These are phyloP conservation scores for Eucalyptus pauciflora DNA, from an alignment of 345 rosid genomes.

Conservation along the genomic window DNA sequence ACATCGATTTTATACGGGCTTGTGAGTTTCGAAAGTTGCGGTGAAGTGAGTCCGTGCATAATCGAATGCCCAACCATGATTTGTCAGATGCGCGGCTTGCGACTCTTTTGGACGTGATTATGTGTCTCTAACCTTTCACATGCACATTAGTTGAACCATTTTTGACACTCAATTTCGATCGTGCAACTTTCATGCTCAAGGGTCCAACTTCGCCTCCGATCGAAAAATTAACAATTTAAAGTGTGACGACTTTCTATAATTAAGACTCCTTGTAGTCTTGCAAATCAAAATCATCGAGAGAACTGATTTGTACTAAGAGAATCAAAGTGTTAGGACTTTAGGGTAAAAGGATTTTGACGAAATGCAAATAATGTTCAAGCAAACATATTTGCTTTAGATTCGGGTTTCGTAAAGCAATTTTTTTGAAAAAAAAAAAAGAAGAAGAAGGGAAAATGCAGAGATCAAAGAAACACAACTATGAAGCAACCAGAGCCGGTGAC, in stretches of 20 bases:
- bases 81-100: not conserved
- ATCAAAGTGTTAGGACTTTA: not conserved
- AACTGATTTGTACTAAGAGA: not conserved
- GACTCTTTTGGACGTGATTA: not conserved
- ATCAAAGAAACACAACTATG: not conserved
- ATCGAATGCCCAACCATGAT: not conserved
- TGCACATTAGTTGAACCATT: not conserved
- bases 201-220: not conserved
- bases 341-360: not conserved
- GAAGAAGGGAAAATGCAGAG: no score
- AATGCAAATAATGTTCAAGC: not conserved
- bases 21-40: not conserved
- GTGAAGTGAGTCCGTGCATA: not conserved
- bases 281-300: not conserved
- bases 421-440: no score
- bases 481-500: not conserved
- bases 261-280: not conserved
- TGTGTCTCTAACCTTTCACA: not conserved
- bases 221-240: not conserved
- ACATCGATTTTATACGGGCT: not conserved
- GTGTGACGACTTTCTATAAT: not conserved
- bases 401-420: fast-evolving
- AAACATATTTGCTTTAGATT: not conserved
- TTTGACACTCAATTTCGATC: not conserved
- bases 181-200: not conserved